Evolutionary conservation across 2,329 filamentous ascomycete species (phyloP), one percentile per base, ranked within the genome.

Genomic region (Calycina marina): DNA sequence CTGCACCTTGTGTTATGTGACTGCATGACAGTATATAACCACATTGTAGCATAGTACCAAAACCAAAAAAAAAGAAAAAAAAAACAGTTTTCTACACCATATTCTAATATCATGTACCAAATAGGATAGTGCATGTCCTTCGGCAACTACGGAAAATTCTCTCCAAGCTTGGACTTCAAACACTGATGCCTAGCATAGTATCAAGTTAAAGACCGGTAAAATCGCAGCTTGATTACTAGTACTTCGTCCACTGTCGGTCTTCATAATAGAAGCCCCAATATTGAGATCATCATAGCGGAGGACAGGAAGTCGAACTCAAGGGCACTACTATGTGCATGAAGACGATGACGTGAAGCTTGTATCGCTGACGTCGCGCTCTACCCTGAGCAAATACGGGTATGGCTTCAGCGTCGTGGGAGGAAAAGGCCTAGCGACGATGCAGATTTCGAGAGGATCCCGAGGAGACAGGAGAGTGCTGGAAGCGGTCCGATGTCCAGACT

Each of bases 401-500:
- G 32, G 29, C 6, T 32, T 38, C 12, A 36, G 29, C 5, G 30
- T 40, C 10, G 20, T 22, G 8, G 33, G 27, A 8, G 30, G 34
- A 11, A 6, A 11, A 18, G 35, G 37, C 18, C 22, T 6, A 5
- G 34, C 8, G 25, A 14, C 3, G 14, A 28, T 9, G 14, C 6
- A 15, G 9, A 14, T 6, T 15, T 28, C 22, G 32, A 29, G 28
- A 34, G 25, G 12, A 36, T 18, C 18, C 27, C 14, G 34, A 31
- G 32, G 29, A 18, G 30, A 31, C 9, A 33, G 18, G 18, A 26
- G 18, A 29, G 35, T 35, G 13, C 17, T 25, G 28, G 32, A 18
- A 36, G 32, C 28, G 39, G 39, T 10, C 40, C 40, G 2, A 41
- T 36, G 32, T 36, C 35, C 9, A 43, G 30, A 25, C 14, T 43